Evolutionary conservation across 805 yeast genomes (phyloP).

Genomic region (Starmerella tilneyi): DNA sequence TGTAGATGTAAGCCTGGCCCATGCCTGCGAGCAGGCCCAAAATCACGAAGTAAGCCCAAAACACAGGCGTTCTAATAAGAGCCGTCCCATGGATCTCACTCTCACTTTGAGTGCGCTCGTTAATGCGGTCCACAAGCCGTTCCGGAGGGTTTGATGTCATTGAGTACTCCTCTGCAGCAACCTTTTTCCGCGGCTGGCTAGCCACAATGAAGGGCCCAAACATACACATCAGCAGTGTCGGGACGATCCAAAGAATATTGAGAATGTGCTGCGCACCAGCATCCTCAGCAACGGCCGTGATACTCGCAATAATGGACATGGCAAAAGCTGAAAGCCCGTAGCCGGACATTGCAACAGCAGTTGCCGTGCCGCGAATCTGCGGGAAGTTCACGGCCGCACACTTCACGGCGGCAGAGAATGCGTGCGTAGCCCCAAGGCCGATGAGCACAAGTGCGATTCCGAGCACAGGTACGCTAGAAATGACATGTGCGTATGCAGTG

Average conservation of each 20-base stretch:
- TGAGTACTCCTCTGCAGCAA: slow-evolving; percentile 14
- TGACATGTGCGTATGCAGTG: slow-evolving; percentile 38
- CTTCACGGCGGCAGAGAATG: slow-evolving; percentile 55
- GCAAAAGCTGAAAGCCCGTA: slow-evolving; percentile 67
- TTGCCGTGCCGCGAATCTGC: slow-evolving; percentile 57
- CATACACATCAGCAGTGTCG: slow-evolving; percentile 41
- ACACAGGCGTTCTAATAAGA: slow-evolving; percentile 31
- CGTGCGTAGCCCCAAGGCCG: slow-evolving; percentile 61
- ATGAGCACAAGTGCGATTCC: slow-evolving; percentile 42
- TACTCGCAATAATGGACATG: slow-evolving; percentile 46
- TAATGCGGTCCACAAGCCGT: slow-evolving; percentile 17
- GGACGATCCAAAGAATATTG: slow-evolving; percentile 36
- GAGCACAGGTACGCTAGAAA: slow-evolving; percentile 33
- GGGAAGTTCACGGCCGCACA: slow-evolving; percentile 68
- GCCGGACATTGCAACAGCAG: slow-evolving; percentile 62
- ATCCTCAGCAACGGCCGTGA: slow-evolving; percentile 35
- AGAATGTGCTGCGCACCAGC: slow-evolving; percentile 33
- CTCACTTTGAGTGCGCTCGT: slow-evolving; percentile 13
- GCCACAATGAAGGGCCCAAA: slow-evolving; percentile 23
- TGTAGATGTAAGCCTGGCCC: slow-evolving; percentile 66
- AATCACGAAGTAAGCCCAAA: slow-evolving; percentile 43
- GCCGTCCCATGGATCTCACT: slow-evolving; percentile 16
- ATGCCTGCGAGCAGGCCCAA: slow-evolving; percentile 52
- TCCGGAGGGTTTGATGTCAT: slow-evolving; percentile 10
- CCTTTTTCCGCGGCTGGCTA: slow-evolving; percentile 15